A percentile compares a stretch with the other conserved stretches of the same genome.
phyloP scores from a whole-genome alignment of 1,284 basidiomycete genomes.

The Tylopilus sp. region DNA sequence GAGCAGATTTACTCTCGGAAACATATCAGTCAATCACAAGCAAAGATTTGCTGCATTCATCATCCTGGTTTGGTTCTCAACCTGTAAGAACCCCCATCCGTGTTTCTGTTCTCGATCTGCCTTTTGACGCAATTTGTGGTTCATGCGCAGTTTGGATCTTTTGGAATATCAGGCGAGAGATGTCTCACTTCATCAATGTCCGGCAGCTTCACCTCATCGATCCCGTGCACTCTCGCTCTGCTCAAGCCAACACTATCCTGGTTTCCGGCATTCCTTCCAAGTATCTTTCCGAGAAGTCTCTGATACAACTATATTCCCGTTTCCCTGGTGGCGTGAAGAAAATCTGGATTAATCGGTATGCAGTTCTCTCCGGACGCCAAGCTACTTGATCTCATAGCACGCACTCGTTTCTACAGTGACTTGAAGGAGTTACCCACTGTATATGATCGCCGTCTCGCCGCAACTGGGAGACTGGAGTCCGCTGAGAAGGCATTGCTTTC shows the following conservation, averaged over 20 bases:
- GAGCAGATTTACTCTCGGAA: constrained; percentile 79
- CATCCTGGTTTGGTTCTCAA: constrained; percentile 69
- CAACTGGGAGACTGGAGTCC: constrained; percentile 77
- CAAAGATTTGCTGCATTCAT: constrained; percentile 74
- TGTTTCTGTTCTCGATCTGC: not conserved
- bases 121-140: not conserved
- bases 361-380: not conserved
- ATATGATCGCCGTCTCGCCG: constrained; percentile 74
- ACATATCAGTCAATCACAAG: constrained; percentile 53
- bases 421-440: constrained; percentile 81
- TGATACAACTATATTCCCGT: constrained; percentile 65
- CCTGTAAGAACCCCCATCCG: constrained; percentile 48
- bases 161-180: constrained; percentile 78
- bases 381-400: not conserved
- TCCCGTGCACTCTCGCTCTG: constrained; percentile 63
- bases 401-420: constrained; percentile 39
- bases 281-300: constrained; percentile 64
- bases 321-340: constrained; percentile 83
- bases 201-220: constrained; percentile 86
- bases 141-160: constrained; percentile 70
- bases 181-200: constrained; percentile 74
- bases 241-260: constrained; percentile 85
- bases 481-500: constrained; percentile 78
- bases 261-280: constrained; percentile 86
- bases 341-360: constrained; percentile 83